A percentile compares a stretch with the other conserved stretches of the same genome.
Conservation (phyloP, 1,139 yeast species). For the Kluyveromyces sp. region DNA sequence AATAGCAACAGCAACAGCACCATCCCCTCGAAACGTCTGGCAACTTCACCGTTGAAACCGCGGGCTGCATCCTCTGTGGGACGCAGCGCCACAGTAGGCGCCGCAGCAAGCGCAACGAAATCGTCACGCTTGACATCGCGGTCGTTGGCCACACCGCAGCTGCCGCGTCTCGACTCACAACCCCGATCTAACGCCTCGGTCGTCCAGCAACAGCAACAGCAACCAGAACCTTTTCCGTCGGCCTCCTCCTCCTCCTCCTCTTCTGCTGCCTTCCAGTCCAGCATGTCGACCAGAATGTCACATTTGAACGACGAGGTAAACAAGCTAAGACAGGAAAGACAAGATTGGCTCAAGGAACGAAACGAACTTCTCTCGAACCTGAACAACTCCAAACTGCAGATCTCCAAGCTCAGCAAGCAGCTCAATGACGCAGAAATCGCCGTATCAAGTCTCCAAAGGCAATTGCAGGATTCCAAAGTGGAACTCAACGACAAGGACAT, state of each 20-base stretch:
- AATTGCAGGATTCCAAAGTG: constrained; percentile 26
- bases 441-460: constrained; percentile 35
- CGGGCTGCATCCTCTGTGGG: constrained; percentile 14
- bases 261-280: constrained; percentile 6
- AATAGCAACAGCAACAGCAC: constrained; percentile 8
- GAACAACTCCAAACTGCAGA: constrained; percentile 10
- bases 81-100: background rate
- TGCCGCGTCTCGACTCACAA: constrained; percentile 3
- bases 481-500: constrained; percentile 16
- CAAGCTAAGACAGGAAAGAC: constrained; percentile 45
- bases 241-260: background rate
- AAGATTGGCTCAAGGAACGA: constrained; percentile 42
- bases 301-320: constrained; percentile 39
- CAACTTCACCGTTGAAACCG: constrained; percentile 58
- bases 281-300: constrained; percentile 3
- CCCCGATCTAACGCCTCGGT: background rate
- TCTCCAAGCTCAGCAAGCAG: constrained; percentile 12
- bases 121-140: constrained; percentile 17
- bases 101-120: background rate
- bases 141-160: constrained; percentile 14
- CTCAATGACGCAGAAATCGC: constrained; percentile 32
- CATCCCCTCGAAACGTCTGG: constrained; percentile 57
- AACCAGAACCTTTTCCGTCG: background rate
- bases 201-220: background rate
- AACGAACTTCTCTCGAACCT: constrained; percentile 30